Evolutionary conservation across 2,329 filamentous ascomycete species (phyloP).

Genomic region (Waltergamsia citrina): DNA sequence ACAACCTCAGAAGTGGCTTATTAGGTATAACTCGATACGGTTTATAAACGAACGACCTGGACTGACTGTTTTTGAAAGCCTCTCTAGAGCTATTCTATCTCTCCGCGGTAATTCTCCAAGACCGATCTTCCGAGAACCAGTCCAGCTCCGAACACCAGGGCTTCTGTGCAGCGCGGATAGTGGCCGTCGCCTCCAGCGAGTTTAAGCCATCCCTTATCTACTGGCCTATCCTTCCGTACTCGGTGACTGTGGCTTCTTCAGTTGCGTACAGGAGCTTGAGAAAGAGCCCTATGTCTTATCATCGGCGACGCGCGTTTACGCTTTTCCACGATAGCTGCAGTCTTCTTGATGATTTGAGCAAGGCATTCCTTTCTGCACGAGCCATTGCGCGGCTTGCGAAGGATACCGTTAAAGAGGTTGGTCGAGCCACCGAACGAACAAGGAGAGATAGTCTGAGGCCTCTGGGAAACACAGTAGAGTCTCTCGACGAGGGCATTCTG

Average conservation of each 20-base stretch:
- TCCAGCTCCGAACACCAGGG: slow-evolving; percentile 9
- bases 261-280: slow-evolving; percentile 13
- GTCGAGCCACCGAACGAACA: slow-evolving; percentile 8
- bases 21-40: slow-evolving; percentile 7
- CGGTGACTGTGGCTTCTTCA: slow-evolving; percentile 12
- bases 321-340: slow-evolving; percentile 11
- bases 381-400: slow-evolving; percentile 12
- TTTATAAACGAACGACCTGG: background rate
- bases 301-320: slow-evolving; percentile 8
- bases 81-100: slow-evolving; percentile 13
- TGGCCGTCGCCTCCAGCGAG: slow-evolving; percentile 10
- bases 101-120: slow-evolving; percentile 10
- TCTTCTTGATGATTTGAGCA: slow-evolving; percentile 10
- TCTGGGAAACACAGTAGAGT: slow-evolving; percentile 1
- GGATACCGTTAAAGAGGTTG: slow-evolving; percentile 12
- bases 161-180: slow-evolving; percentile 11
- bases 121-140: slow-evolving; percentile 7
- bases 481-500: background rate
- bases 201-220: slow-evolving; percentile 10
- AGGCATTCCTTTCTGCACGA: slow-evolving; percentile 11
- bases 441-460: slow-evolving; percentile 7
- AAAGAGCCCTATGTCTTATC: slow-evolving; percentile 11
- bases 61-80: slow-evolving; percentile 2
- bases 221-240: slow-evolving; percentile 13
- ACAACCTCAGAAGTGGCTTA: slow-evolving; percentile 8